Evolutionary conservation across 441 rosid species (phyloP), one percentile per base, ranked within the genome.

Genomic region (Bruguiera hainesii): DNA sequence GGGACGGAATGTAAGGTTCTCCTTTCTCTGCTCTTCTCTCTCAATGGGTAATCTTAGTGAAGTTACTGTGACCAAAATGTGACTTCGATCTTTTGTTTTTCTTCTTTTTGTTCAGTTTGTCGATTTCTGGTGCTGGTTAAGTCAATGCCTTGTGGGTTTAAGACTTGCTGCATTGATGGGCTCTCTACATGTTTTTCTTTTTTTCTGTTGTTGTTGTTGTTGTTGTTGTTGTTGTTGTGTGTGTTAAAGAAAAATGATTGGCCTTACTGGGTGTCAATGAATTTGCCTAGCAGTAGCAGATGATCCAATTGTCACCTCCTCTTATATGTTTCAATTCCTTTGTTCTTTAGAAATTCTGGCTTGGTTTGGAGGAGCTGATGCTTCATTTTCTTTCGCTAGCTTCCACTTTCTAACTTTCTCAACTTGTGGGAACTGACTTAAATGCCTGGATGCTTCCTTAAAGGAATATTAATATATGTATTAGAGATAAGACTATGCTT

Each of bases 1-100:
- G 75, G 98, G 91, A 31, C 86, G 83, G 63, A 93, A 93, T 81
- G 98, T 90, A 78, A 73, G 89, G 64, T 19, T 55, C 7, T 33
- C 18, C 35, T 30, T 31, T 59, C 29, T 35, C 23, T 56, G 4
- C 19, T 67, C 19, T n/a, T 70, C 35, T 55, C 28, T 26, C 23
- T 23, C 15, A 42, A 3, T 42, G 48, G 18, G 29, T 55, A 15
- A 10, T 8, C 16, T 28, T 30, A 37, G 19, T 66, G 9, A 55
- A 6, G 51, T 5, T 73, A 66, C 23, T 31, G 15, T 23, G 13
- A 70, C 15, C 67, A 60, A 5, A 50, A 46, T 46, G 57, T 4
- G 30, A 6, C 66, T 56, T 31, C 35, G 35, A 31, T 31, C 70
- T 58, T 42, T 25, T 57, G 19, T 37, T 76, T 26, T 15, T 30